These are phyloP conservation scores for Cadophora sp. DNA, from an alignment of 2,329 filamentous ascomycete species.

Conservation along the genomic window DNA sequence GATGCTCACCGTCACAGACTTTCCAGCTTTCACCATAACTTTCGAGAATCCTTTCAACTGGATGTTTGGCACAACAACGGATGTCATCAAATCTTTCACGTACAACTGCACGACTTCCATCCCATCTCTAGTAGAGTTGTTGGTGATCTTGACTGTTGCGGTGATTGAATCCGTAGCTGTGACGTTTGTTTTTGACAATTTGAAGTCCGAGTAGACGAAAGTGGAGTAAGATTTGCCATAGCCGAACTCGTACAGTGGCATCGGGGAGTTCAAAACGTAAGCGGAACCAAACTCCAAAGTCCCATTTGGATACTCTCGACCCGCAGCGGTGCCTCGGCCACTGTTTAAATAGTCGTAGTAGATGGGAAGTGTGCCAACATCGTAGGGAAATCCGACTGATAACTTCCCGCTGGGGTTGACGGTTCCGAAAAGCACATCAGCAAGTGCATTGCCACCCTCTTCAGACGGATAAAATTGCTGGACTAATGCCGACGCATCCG, in stretches of 20 bases:
- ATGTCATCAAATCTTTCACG: slow-evolving; percentile 55
- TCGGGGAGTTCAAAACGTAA: slow-evolving; percentile 79
- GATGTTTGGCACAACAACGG: slow-evolving; percentile 70
- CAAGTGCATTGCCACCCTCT: slow-evolving; percentile 82
- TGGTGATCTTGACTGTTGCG: slow-evolving; percentile 62
- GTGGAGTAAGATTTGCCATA: slow-evolving; percentile 76
- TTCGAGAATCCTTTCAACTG: slow-evolving; percentile 77
- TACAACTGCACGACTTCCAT: slow-evolving; percentile 64
- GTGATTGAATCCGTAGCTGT: slow-evolving; percentile 57
- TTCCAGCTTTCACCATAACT: slow-evolving; percentile 61
- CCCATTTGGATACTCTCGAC: slow-evolving; percentile 75
- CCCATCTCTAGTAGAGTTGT: slow-evolving; percentile 61
- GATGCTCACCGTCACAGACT: slow-evolving; percentile 61
- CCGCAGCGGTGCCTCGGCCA: slow-evolving; percentile 75
- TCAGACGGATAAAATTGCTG: slow-evolving; percentile 81
- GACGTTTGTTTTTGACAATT: slow-evolving; percentile 51
- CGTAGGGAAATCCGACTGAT: slow-evolving; percentile 73
- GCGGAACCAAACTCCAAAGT: slow-evolving; percentile 86
- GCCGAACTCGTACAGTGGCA: slow-evolving; percentile 85
- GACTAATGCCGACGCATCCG: slow-evolving; percentile 67
- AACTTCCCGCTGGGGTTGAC: slow-evolving; percentile 73
- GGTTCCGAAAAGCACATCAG: slow-evolving; percentile 80
- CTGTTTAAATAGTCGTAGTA: slow-evolving; percentile 79
- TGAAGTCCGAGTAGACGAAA: slow-evolving; percentile 60
- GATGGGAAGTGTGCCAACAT: slow-evolving; percentile 70